These are phyloP conservation scores for Parathielavia appendiculata DNA, from an alignment of 495 filamentous ascomycete genomes.

Conservation along the genomic window DNA sequence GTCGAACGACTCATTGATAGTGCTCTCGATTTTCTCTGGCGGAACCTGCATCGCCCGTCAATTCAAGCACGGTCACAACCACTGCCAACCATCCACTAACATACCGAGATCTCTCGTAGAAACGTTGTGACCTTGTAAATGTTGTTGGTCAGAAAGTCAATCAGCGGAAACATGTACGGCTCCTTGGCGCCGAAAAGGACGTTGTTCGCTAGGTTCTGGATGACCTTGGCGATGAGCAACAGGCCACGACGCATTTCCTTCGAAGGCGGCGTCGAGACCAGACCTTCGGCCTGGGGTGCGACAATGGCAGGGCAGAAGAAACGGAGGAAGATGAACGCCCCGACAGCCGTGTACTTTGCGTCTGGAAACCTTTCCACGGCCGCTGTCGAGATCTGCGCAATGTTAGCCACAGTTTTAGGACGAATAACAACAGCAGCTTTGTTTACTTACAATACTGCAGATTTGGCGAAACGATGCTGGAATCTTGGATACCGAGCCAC, in stretches of 20 bases:
- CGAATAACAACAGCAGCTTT: neutral
- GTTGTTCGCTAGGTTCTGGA: conserved; percentile 65
- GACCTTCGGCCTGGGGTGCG: conserved; percentile 58
- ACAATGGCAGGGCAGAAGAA: conserved; percentile 69
- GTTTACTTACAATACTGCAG: conserved; percentile 50
- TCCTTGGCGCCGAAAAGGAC: conserved; percentile 67
- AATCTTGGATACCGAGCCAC: conserved; percentile 52
- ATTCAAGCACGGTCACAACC: neutral
- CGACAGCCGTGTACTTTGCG: conserved; percentile 66
- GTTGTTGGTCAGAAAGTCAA: conserved; percentile 59
- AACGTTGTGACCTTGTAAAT: conserved; percentile 60
- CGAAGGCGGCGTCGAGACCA: conserved; percentile 51
- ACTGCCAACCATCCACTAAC: conserved; percentile 1
- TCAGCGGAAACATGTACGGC: conserved; percentile 62
- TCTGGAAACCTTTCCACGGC: conserved; percentile 57
- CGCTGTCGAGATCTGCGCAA: conserved; percentile 47
- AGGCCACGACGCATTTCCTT: conserved; percentile 63
- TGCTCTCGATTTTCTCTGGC: conserved; percentile 33
- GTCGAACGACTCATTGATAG: conserved; percentile 53
- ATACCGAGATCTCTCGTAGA: conserved; percentile 56
- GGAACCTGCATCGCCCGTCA: conserved; percentile 29
- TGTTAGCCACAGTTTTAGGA: neutral
- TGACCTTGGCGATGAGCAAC: conserved; percentile 61
- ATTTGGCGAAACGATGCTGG: conserved; percentile 59
- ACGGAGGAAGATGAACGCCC: conserved; percentile 62